Percentiles rank a stretch among this genome's conserved stretches.
phyloP scores from a whole-genome alignment of 2,329 filamentous ascomycete genomes.

The Pezicula carpinea region DNA sequence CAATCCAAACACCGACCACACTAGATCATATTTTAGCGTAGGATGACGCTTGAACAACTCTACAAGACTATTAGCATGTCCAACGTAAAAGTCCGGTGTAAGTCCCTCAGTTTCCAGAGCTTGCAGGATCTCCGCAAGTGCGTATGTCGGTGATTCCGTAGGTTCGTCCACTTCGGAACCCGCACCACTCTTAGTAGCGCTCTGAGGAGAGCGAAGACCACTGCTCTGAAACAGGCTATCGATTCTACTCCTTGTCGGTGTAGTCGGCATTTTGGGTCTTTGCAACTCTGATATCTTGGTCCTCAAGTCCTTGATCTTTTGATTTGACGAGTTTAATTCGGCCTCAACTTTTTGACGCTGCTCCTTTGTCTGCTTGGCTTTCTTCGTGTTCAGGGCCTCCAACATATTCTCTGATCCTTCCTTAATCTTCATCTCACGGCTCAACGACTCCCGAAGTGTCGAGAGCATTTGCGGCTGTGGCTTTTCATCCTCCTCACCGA shows the following conservation, averaged over 20 bases:
- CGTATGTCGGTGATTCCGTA: constrained; percentile 84
- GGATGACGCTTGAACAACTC: constrained; percentile 92
- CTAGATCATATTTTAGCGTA: constrained; percentile 91
- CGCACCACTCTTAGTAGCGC: constrained; percentile 48
- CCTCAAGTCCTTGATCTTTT: constrained; percentile 57
- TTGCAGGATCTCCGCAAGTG: constrained; percentile 84
- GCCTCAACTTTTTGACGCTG: constrained; percentile 76
- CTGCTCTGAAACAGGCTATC: constrained; percentile 42
- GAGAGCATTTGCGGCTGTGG: constrained; percentile 70
- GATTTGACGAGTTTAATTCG: constrained; percentile 85
- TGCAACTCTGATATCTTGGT: constrained; percentile 58
- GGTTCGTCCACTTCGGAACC: constrained; percentile 63
- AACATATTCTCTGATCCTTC: constrained; percentile 96
- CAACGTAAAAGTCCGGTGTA: constrained; percentile 91
- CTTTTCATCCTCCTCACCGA: constrained; percentile 57
- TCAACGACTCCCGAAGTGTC: constrained; percentile 76
- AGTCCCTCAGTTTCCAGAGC: constrained; percentile 84
- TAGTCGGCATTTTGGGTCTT: constrained; percentile 40
- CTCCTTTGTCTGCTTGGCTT: constrained; percentile 90
- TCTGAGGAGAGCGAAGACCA: constrained; percentile 52
- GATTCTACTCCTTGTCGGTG: constrained; percentile 45
- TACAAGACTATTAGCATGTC: constrained; percentile 86
- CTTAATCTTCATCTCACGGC: constrained; percentile 96
- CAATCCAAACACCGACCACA: constrained; percentile 91
- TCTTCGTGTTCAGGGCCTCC: constrained; percentile 90